Conservation (phyloP, 1,284 basidiomycete genomes). For the Ustilago xerochloae region DNA sequence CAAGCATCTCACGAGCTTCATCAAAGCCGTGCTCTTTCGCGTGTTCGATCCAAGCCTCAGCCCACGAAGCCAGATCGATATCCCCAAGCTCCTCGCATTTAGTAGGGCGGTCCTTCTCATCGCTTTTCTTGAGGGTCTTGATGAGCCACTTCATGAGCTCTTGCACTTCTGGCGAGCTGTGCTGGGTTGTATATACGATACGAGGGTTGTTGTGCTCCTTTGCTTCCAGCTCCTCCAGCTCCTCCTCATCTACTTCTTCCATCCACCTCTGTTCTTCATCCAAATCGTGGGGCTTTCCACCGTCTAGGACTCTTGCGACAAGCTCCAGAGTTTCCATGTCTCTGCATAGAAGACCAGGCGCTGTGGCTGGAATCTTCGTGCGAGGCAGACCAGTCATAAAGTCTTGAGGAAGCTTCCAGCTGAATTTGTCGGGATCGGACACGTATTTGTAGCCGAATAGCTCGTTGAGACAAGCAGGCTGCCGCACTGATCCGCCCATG, state of each 20-base stretch:
- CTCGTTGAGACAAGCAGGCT: slow-evolving; percentile 44
- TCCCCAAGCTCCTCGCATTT: slow-evolving; percentile 3
- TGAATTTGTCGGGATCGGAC: slow-evolving; percentile 1
- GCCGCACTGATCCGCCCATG: slow-evolving; percentile 57
- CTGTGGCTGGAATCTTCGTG: slow-evolving; percentile 37
- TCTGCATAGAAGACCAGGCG: slow-evolving; percentile 20
- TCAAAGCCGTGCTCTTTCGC: slow-evolving; percentile 36
- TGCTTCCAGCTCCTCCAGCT: not conserved
- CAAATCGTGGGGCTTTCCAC: not conserved
- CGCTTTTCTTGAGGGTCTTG: not conserved
- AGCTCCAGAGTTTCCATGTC: slow-evolving; percentile 9
- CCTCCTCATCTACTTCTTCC: not conserved
- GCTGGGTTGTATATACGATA: slow-evolving; percentile 21
- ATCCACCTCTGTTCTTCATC: not conserved
- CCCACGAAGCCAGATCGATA: slow-evolving; percentile 17
- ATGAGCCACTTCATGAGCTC: slow-evolving; percentile 8
- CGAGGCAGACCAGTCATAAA: slow-evolving; percentile 41
- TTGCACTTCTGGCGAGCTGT: slow-evolving; percentile 21
- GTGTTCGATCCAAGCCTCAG: slow-evolving; percentile 16
- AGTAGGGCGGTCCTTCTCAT: not conserved
- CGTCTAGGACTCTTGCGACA: not conserved
- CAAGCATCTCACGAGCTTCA: slow-evolving; percentile 31
- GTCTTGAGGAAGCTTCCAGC: slow-evolving; percentile 27
- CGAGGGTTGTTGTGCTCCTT: slow-evolving; percentile 16
- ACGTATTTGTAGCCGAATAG: slow-evolving; percentile 30